Evolutionary conservation across 2,329 filamentous ascomycete genomes (phyloP), one percentile per base, ranked within the genome.

Genomic region (Pseudogymnoascus sp.): DNA sequence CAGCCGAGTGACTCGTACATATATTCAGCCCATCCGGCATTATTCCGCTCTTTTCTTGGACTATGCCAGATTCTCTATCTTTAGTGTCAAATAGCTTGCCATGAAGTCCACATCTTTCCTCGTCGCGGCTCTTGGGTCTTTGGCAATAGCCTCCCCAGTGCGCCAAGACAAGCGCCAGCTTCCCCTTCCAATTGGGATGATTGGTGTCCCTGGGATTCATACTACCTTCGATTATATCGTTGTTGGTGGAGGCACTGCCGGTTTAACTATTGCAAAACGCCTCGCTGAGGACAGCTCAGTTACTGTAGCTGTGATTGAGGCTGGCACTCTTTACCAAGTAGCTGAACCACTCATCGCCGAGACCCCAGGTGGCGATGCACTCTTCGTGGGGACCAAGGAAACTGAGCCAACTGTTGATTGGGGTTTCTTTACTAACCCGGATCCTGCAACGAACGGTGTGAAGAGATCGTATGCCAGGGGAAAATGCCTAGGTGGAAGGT

Each of bases 241-340:
- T 40, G 37, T 40, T 40, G 15, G 37, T 18, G 37, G 37, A 40
- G 37, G 37, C 37, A 65, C 66, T 7, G 62, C 60, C 27, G 67
- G 67, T 7, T 60, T 68, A n/a, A 62, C 64, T 8, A 29, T 69
- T 10, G 67, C 66, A 39, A 68, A 65, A 42, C 65, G 67, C 21
- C 63, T 68, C 21, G 62, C 67, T 8, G 64, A 66, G 39, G 35
- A 61, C 21, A 27, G 62, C 10, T 45, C 60, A 13, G 60, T 68
- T 5, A 65, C 48, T 25, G 64, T 69, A 15, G 67, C 65, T 8
- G 62, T 68, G 12, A 65, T 69, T 21, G 68, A 68, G 60, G 67
- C 67, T 9, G 67, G 68, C 13, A 52, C 40, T 15, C 60, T 66
- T 7, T 65, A 66, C 35, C 61, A 67, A 35, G 59, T 66, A 12